phyloP scores from a whole-genome alignment of 2,329 filamentous ascomycete species.

The Sporothrix luriei region DNA sequence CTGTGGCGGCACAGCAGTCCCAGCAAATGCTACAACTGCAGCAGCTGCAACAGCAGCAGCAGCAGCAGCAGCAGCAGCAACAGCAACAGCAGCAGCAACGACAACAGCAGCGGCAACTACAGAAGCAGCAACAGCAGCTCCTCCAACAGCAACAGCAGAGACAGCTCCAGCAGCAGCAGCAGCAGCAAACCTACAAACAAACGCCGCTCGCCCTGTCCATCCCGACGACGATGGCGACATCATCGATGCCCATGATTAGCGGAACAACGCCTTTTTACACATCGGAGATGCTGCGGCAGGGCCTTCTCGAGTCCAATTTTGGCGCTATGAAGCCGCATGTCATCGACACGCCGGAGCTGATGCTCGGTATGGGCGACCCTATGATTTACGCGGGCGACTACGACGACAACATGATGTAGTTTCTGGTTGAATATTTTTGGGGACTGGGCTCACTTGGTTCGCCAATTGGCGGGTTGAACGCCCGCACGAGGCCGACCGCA shows the following conservation, averaged over 20 bases:
- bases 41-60: conserved; percentile 23
- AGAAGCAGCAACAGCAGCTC: conserved; percentile 22
- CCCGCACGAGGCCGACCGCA: background rate
- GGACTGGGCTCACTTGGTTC: too few relatives aligned
- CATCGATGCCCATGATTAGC: conserved; percentile 30
- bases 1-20: conserved; percentile 37
- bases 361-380: conserved; percentile 60
- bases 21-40: conserved; percentile 23
- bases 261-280: conserved; percentile 43
- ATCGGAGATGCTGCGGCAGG: conserved; percentile 53
- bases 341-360: conserved; percentile 56
- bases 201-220: conserved; percentile 11
- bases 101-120: conserved; percentile 15
- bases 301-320: conserved; percentile 56
- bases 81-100: conserved; percentile 22
- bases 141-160: background rate
- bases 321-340: conserved; percentile 60
- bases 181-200: conserved; percentile 24
- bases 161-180: conserved; percentile 15
- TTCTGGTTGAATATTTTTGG: background rate
- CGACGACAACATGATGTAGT: conserved; percentile 45
- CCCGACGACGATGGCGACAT: conserved; percentile 11
- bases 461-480: background rate
- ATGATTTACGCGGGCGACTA: conserved; percentile 62
- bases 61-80: conserved; percentile 7